phyloP scores from a whole-genome alignment of 2,329 filamentous ascomycete species.

The Diaporthe sp. region DNA sequence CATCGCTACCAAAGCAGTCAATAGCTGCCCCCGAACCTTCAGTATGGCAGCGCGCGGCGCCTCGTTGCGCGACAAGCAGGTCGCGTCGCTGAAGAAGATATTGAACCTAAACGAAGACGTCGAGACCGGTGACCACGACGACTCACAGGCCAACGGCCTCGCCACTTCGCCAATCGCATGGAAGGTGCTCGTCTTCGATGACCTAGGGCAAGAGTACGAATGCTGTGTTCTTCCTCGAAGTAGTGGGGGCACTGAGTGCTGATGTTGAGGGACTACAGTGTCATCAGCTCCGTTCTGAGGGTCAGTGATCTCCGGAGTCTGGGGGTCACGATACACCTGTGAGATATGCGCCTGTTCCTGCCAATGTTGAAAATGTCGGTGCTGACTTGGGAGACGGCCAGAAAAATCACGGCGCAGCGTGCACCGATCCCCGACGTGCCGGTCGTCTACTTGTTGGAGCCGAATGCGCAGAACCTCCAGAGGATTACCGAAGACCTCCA shows the following conservation, averaged over 20 bases:
- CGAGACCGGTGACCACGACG: slow-evolving; percentile 69
- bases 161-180: slow-evolving; percentile 86
- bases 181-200: slow-evolving; percentile 97
- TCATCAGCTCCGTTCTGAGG: slow-evolving; percentile 94
- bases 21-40: slow-evolving; percentile 30
- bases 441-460: slow-evolving; percentile 95
- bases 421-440: slow-evolving; percentile 97
- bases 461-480: slow-evolving; percentile 82
- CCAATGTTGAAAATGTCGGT: neutral
- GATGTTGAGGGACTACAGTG: slow-evolving; percentile 53
- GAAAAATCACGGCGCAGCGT: slow-evolving; percentile 82
- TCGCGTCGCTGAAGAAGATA: slow-evolving; percentile 94
- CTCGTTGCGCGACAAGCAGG: slow-evolving; percentile 62
- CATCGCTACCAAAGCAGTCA: slow-evolving; percentile 24
- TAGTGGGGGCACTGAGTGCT: neutral
- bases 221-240: neutral
- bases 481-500: slow-evolving; percentile 87
- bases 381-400: slow-evolving; percentile 44
- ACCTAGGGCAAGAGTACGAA: slow-evolving; percentile 44
- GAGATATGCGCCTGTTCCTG: slow-evolving; percentile 42
- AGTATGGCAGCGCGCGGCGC: slow-evolving; percentile 58
- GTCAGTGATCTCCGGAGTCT: slow-evolving; percentile 93
- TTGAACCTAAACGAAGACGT: slow-evolving; percentile 89
- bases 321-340: slow-evolving; percentile 98
- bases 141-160: slow-evolving; percentile 71